Percentiles rank a stretch among this genome's conserved stretches.
Evolutionary conservation across 345 rosid species (phyloP).

Genomic region (Euphorbia peplus): DNA sequence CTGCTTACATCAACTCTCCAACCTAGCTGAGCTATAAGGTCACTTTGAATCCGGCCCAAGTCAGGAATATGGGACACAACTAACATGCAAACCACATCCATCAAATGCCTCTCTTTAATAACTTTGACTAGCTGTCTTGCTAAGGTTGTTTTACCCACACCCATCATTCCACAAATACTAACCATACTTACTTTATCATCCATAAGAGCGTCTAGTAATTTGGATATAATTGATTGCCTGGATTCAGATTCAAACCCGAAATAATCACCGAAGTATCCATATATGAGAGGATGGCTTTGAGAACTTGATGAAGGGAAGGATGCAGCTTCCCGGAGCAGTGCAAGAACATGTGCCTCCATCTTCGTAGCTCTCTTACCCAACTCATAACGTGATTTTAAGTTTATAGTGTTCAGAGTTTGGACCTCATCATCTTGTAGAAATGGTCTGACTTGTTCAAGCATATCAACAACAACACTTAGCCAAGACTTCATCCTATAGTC

Average conservation of each 20-base stretch:
- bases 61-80: neutral
- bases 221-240: neutral
- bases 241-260: neutral
- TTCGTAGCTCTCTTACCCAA: neutral
- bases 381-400: neutral
- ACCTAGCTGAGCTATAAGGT: neutral
- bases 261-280: neutral
- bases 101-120: neutral
- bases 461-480: neutral
- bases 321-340: neutral
- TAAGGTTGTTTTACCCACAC: neutral
- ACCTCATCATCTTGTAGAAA: neutral
- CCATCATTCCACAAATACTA: neutral
- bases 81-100: neutral
- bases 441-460: neutral
- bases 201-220: neutral
- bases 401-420: neutral
- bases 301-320: too few relatives aligned
- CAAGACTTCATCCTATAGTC: neutral
- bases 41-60: neutral
- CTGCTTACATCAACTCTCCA: too few relatives aligned
- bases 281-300: neutral
- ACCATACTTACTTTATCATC: neutral
- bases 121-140: neutral
- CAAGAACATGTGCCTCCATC: neutral